Evolutionary conservation across 106 monocot genomes (phyloP).

Genomic region (Acanthochlamys bracteata): DNA sequence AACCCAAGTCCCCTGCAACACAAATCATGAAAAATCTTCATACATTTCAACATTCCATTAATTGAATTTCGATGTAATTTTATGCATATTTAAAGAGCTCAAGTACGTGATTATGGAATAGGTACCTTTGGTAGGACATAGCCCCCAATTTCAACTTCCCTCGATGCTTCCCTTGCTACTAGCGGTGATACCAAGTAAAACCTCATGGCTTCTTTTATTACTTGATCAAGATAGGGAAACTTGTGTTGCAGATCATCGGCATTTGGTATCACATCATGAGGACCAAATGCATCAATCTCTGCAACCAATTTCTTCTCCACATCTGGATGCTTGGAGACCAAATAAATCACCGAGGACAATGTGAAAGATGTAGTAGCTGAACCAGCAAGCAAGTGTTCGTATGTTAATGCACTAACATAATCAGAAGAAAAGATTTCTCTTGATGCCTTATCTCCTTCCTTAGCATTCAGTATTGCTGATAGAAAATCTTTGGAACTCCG

Average conservation of each 20-base stretch:
- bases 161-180: conserved; percentile 76
- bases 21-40: neutral
- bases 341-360: conserved; percentile 39
- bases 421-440: conserved; percentile 34
- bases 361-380: conserved; percentile 75
- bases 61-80: too few relatives aligned
- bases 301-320: conserved; percentile 62
- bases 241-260: conserved; percentile 49
- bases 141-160: conserved; percentile 56
- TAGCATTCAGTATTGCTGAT: conserved; percentile 40
- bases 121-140: conserved; percentile 87
- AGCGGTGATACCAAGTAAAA: conserved; percentile 74
- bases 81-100: too few relatives aligned
- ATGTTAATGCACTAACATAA: conserved; percentile 58
- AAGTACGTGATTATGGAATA: too few relatives aligned
- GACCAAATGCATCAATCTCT: conserved; percentile 62
- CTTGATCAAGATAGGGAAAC: conserved; percentile 91
- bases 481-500: conserved; percentile 33
- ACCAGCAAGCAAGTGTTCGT: conserved; percentile 86
- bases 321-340: conserved; percentile 58
- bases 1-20: conserved; percentile 63
- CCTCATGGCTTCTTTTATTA: conserved; percentile 78
- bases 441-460: conserved; percentile 14
- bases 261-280: conserved; percentile 23
- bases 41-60: neutral